Base-by-base conservation (phyloP, 2,329 filamentous ascomycete species). In the Aspergillus pseudoterreus region DNA sequence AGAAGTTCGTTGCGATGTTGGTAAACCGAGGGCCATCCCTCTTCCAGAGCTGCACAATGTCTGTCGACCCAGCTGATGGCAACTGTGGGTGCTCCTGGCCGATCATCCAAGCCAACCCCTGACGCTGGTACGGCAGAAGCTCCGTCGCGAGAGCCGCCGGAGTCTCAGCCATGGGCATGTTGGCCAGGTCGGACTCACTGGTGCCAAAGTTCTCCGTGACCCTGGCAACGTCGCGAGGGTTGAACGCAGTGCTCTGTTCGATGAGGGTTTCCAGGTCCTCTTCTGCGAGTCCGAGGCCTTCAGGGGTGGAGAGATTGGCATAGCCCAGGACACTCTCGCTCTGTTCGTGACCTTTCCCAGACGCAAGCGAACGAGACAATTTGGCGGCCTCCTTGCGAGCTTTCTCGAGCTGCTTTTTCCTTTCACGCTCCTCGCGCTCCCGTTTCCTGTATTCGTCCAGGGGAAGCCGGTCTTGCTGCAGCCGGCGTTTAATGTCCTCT, bases 31-130 rank as follows among this genome's bases (percentile, higher is more conserved):
- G 71, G 3, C 63, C 75, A 54, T 67, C 59, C 46, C 75, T 81
- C 64, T 85, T 87, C 91, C 91, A 96, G 12, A 95, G 75, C 70
- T 95, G 90, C 1, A 90, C 82, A 21, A 84, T 73, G 10, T 88
- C 80, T 1, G 78, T 72, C 0, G 84, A 82, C 0, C 79, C 81
- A 22, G 71, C 67, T 2, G 75, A 61, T 3, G 90, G 89, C 11
- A 87, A 74, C 33, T 78, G 68, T 0, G 90, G 89, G 12, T 78
- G 82, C 67, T 96, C 91, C 60, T 89, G 90, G 6, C 83, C 77
- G 15, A 84, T 75, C 80, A 96, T 82, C 91, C 91, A 96, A 14
- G 85, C 83, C 36, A 96, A 74, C 6, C 89, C 90, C 75, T 92
- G 76, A 32, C 72, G 81, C 64, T 96, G 91, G 69, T 95, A 94